Evolutionary conservation across 208 protist species (phyloP), one percentile per base, ranked within the genome.

Genomic region (Strigomonas galati): DNA sequence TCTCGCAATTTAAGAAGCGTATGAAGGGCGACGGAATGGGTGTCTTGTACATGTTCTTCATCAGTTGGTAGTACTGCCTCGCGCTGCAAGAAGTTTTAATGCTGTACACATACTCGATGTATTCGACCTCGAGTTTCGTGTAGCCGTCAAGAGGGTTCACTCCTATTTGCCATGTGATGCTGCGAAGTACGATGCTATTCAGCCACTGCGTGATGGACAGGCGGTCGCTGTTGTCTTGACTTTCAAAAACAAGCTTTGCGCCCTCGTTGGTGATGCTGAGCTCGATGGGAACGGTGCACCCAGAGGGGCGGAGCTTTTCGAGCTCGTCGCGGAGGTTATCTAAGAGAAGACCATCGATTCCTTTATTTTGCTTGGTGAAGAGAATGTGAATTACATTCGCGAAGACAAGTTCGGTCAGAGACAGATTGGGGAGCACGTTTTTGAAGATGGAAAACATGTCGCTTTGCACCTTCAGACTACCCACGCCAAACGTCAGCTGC

Each of bases 391-490:
- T 83, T 19, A 71, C 83, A 66, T 89, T 93, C 21, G 74, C 82
- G 63, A 95, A 92, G 24, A 67, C 52, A 37, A 93, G 81, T 56
- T 95, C 85, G 28, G 75, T 70, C 19, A 95, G 61, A 0, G 82
- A 77, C 7, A 85, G 44, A 54, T 72, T 74, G 2, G 78, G 71
- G 26, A 91, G 53, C 28, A 95, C 78, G n/a, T 69, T 63, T 27
- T 84, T 85, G 58, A 95, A 92, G 51, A 93, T 57, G n/a, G 79
- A 60, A 62, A 93, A 93, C 90, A 95, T 95, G 71, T 95, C 90
- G 28, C 81, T 81, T 65, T 91, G 84, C 28, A 95, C 79, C 66
- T 92, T 87, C 35, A 78, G 72, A 54, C 84, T 95, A 43, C 82
- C 87, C 21, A 95, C 76, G 17, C 78, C 86, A 55, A 91, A 93